Percentiles rank a stretch among this genome's conserved stretches.
These are phyloP conservation scores for Phaeosphaeria sp. DNA, from an alignment of 2,329 filamentous ascomycete genomes.

Conservation along the genomic window DNA sequence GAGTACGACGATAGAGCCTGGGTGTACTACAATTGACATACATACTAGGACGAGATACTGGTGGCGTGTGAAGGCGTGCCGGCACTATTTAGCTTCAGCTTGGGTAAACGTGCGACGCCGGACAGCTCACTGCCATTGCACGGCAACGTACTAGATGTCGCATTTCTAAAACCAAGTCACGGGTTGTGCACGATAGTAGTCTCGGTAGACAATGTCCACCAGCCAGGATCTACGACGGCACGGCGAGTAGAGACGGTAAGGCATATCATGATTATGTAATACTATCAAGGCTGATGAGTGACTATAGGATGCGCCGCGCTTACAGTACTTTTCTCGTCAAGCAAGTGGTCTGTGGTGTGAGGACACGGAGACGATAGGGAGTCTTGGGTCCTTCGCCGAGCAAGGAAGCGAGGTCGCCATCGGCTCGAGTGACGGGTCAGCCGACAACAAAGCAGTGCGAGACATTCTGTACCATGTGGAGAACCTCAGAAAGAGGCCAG, in stretches of 20 bases:
- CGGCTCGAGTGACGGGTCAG: constrained; percentile 24
- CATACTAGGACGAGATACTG: constrained; percentile 39
- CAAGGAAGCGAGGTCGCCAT: constrained; percentile 2
- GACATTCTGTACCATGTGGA: constrained; percentile 56
- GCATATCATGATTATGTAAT: neutral
- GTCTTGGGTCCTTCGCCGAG: constrained; percentile 25
- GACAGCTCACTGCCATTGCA: constrained; percentile 56
- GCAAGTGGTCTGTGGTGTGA: constrained; percentile 31
- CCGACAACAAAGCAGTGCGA: constrained; percentile 49
- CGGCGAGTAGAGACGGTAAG: constrained; percentile 39
- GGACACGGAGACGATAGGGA: constrained; percentile 17
- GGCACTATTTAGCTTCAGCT: constrained; percentile 69
- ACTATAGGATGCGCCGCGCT: constrained; percentile 20
- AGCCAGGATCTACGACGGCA: constrained; percentile 56
- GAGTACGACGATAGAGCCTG: constrained; percentile 38
- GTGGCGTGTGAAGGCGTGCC: constrained; percentile 56
- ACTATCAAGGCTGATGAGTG: neutral
- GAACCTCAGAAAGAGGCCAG: constrained; percentile 58
- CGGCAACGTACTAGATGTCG: constrained; percentile 71
- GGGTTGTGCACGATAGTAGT: constrained; percentile 46
- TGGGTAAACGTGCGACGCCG: constrained; percentile 54
- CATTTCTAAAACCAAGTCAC: constrained; percentile 28
- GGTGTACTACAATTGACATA: constrained; percentile 8
- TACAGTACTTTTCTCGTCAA: constrained; percentile 35
- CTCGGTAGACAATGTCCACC: constrained; percentile 62